A percentile compares a stretch with the other conserved stretches of the same genome.
phyloP scores from a whole-genome alignment of 192 early-diverging fungal genomes.

The Backusella parvicylindrica region DNA sequence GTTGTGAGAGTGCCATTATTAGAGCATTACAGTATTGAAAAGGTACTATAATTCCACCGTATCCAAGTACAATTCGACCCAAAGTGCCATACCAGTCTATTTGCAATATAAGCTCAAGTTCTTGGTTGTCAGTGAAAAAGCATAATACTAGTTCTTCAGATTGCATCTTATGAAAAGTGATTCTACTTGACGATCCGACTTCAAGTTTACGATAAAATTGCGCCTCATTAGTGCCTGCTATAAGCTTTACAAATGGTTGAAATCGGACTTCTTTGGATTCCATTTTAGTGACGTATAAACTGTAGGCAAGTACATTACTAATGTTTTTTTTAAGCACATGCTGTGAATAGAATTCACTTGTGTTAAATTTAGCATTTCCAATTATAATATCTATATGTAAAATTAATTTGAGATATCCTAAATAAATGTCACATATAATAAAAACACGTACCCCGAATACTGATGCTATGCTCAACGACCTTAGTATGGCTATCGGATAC shows the following conservation, averaged over 20 bases:
- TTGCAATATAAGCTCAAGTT: conserved; percentile 38
- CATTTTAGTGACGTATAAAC: neutral
- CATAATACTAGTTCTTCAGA: conserved; percentile 34
- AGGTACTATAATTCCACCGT: conserved; percentile 43
- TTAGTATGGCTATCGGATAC: neutral
- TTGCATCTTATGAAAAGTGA: conserved; percentile 40
- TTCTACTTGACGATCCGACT: conserved; percentile 23
- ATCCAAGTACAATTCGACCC: conserved; percentile 62
- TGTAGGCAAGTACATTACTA: neutral
- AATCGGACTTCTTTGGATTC: neutral
- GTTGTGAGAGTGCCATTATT: neutral
- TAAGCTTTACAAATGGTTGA: neutral
- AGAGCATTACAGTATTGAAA: neutral
- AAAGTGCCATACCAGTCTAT: conserved; percentile 68
- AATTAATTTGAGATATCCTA: neutral
- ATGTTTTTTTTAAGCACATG: neutral
- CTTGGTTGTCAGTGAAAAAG: conserved; percentile 40
- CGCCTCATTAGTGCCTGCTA: neutral
- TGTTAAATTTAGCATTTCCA: neutral
- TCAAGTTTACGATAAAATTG: conserved; percentile 20
- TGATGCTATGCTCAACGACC: neutral
- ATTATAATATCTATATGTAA: neutral
- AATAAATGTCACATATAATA: too few relatives aligned
- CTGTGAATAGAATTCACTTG: neutral
- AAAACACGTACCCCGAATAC: neutral